Evolutionary conservation across 306 rosid species (phyloP), one percentile per base, ranked within the genome.

Genomic region (Vicia villosa): DNA sequence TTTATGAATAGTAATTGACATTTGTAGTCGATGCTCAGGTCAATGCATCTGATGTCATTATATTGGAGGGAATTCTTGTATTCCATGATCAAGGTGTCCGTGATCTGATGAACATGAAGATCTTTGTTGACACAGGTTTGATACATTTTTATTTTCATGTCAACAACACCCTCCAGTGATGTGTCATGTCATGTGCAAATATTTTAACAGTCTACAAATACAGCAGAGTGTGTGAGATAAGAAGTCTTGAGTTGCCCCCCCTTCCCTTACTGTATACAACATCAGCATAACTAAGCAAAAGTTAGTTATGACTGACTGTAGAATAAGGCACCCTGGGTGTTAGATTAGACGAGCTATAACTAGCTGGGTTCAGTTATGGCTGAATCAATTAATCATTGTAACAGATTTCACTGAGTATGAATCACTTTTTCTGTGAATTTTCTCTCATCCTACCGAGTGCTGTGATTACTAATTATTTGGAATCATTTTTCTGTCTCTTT

Each of bases 41-140:
- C 47, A 90, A 94, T 84, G 97, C 89, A 69, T 94, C 98, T 57
- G 96, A 94, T 76, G 98, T 94, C 61, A 94, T 94, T 64, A 94
- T 94, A 75, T 68, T 94, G 86, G 98, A 94, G 82, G 98, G 98
- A 40, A 94, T 94, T 88, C 89, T 94, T 57, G 97, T 94, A 58
- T 94, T 94, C 87, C 98, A 94, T 52, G 98, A 94, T 47, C 98
- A 85, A 68, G 87, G 81, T 43, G 94, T 94, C 17, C 96, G 98
- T 22, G 87, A 86, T 80, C 82, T 94, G 70, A 94, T 94, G 98
- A 88, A 88, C 82, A 94, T 90, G 91, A 94, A 94, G 87, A 94
- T 94, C 74, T 94, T 94, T 85, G 99, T 90, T 46, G 99, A 94
- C 69, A 79, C 97, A 85, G 99, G 99, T 94, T 69, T 74, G 66